phyloP scores from a whole-genome alignment of 805 yeast genomes.

The Myxozyma neglecta region DNA sequence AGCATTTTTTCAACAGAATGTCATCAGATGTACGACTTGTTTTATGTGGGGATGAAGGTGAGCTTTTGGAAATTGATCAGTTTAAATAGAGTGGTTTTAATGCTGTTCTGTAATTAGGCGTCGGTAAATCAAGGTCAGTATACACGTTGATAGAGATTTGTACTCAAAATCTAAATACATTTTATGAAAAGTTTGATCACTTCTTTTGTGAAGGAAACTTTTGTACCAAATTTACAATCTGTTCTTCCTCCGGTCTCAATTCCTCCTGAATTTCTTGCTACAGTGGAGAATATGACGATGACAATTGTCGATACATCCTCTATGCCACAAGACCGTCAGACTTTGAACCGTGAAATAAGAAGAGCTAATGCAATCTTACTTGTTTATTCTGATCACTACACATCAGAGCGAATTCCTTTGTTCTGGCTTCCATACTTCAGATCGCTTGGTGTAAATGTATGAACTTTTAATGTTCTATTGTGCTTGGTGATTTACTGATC shows the following conservation, averaged over 20 bases:
- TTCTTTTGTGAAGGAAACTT: slow-evolving; percentile 73
- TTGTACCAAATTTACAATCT: slow-evolving; percentile 71
- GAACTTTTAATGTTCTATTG: neutral
- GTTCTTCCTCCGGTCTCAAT: slow-evolving; percentile 82
- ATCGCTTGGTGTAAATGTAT: slow-evolving; percentile 79
- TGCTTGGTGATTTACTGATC: neutral
- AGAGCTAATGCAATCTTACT: slow-evolving; percentile 90
- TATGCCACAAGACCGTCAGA: slow-evolving; percentile 55
- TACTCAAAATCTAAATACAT: neutral
- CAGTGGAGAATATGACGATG: slow-evolving; percentile 50
- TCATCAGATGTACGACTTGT: slow-evolving; percentile 62
- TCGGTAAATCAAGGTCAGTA: slow-evolving; percentile 33
- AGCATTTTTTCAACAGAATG: slow-evolving; percentile 1
- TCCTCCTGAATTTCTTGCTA: slow-evolving; percentile 65
- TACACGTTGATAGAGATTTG: neutral
- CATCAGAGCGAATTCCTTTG: slow-evolving; percentile 85
- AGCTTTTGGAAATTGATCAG: neutral
- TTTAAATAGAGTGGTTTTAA: neutral
- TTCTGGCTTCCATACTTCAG: slow-evolving; percentile 95
- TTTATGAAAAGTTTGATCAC: slow-evolving; percentile 60
- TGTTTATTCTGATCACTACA: slow-evolving; percentile 91
- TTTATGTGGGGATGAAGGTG: slow-evolving; percentile 76
- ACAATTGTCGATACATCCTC: slow-evolving; percentile 78
- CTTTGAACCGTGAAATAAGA: slow-evolving; percentile 70
- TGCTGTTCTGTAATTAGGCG: slow-evolving; percentile 17